Evolutionary conservation across 2,329 filamentous ascomycete genomes (phyloP).

Genomic region (Botrytis fragariae): DNA sequence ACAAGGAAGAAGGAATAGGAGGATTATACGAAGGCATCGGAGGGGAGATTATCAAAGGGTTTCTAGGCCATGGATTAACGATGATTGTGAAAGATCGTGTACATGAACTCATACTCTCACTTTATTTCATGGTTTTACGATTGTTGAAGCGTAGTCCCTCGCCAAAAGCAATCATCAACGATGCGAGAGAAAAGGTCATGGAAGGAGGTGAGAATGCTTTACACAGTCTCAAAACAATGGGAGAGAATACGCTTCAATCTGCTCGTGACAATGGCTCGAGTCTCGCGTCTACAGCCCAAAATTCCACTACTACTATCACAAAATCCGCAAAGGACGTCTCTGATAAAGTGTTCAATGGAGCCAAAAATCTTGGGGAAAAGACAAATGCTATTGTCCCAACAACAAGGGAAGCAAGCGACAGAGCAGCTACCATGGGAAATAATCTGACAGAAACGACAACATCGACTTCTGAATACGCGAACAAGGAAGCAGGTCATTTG

Average conservation of each 20-base stretch:
- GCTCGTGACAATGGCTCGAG: neutral
- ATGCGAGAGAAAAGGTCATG: slow-evolving; percentile 34
- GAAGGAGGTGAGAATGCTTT: slow-evolving; percentile 27
- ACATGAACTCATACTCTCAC: slow-evolving; percentile 66
- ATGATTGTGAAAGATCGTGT: slow-evolving; percentile 83
- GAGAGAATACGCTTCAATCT: neutral
- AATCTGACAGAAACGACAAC: slow-evolving; percentile 25
- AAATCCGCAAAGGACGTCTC: neutral
- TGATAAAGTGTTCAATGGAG: neutral
- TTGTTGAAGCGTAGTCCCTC: slow-evolving; percentile 45
- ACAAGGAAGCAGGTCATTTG: slow-evolving; percentile 33
- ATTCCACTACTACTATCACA: neutral
- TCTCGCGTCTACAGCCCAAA: neutral
- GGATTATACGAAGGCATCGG: slow-evolving; percentile 74
- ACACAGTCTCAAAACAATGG: neutral
- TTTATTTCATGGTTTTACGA: slow-evolving; percentile 66
- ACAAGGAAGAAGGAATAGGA: slow-evolving; percentile 61
- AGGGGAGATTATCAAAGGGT: slow-evolving; percentile 76
- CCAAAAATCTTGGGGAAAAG: neutral
- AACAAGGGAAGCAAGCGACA: neutral
- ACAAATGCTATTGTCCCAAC: neutral
- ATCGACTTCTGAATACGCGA: slow-evolving; percentile 25
- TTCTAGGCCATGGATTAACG: slow-evolving; percentile 81
- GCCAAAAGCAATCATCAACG: slow-evolving; percentile 42
- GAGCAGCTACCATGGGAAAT: slow-evolving; percentile 17